Percentiles rank a stretch among this genome's conserved stretches.
phyloP scores from a whole-genome alignment of 164 flowering plant genomes.

The Chloranthus sessilifolius region DNA sequence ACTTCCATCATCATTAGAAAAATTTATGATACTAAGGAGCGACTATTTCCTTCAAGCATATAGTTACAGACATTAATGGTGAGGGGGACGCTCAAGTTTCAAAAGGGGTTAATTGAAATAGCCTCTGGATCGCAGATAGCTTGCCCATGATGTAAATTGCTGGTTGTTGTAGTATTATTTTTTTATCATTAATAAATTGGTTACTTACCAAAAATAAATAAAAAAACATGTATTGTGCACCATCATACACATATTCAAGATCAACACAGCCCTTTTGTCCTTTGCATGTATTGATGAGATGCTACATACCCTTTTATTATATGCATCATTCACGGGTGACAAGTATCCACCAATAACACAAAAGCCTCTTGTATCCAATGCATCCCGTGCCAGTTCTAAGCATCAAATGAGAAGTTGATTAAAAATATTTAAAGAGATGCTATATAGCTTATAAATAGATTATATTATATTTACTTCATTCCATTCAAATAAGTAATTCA shows the following conservation, averaged over 20 bases:
- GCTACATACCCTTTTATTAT: constrained; percentile 64
- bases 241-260: background rate
- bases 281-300: constrained; percentile 1
- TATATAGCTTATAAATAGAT: background rate
- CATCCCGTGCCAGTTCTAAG: constrained; percentile 89
- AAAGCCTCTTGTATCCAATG: constrained; percentile 56
- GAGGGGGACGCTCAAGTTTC: background rate
- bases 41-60: background rate
- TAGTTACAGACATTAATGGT: background rate
- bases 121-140: too few relatives aligned
- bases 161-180: too few relatives aligned
- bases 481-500: too few relatives aligned
- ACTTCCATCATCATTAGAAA: too few relatives aligned
- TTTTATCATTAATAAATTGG: background rate
- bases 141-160: too few relatives aligned
- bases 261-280: background rate
- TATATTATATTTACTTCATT: too few relatives aligned
- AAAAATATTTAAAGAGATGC: too few relatives aligned
- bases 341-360: constrained; percentile 80
- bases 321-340: constrained; percentile 93
- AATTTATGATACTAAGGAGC: too few relatives aligned
- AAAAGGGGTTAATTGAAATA: too few relatives aligned
- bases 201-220: background rate
- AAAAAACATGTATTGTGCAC: background rate
- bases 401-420: constrained; percentile 9